Conservation (phyloP, 2,329 filamentous ascomycete genomes). For the Sclerotinia spermophila region DNA sequence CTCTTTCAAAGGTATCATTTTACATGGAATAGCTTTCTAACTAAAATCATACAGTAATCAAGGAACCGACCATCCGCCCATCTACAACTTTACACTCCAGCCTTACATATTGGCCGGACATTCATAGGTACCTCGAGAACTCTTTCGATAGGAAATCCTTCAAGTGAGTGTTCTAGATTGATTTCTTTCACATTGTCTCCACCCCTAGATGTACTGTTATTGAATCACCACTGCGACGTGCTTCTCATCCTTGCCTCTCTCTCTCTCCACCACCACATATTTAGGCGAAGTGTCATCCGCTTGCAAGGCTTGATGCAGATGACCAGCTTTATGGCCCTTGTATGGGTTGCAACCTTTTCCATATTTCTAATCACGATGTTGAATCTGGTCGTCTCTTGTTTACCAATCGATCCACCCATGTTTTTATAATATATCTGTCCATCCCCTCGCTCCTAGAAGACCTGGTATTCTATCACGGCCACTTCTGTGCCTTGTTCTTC, state of each 20-base stretch:
- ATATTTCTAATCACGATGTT: slow-evolving; percentile 34
- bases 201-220: slow-evolving; percentile 21
- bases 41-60: slow-evolving; percentile 25
- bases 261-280: slow-evolving; percentile 20
- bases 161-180: slow-evolving; percentile 28
- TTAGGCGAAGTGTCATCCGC: slow-evolving; percentile 33
- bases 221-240: slow-evolving; percentile 20
- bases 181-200: slow-evolving; percentile 21
- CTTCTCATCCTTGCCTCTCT: slow-evolving; percentile 27
- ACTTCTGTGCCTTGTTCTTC: slow-evolving; percentile 20
- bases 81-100: neutral
- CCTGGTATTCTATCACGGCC: slow-evolving; percentile 32
- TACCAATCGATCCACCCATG: slow-evolving; percentile 35
- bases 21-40: slow-evolving; percentile 14
- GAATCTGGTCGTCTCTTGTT: slow-evolving; percentile 30
- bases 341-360: slow-evolving; percentile 27
- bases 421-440: slow-evolving; percentile 35
- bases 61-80: neutral
- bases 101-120: neutral
- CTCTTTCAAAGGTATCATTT: neutral
- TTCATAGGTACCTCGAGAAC: neutral
- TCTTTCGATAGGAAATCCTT: slow-evolving; percentile 11
- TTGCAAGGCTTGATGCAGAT: slow-evolving; percentile 32
- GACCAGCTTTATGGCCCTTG: slow-evolving; percentile 31
- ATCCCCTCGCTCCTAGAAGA: slow-evolving; percentile 29